phyloP scores from a whole-genome alignment of 352 stramenopile species.

The Phytophthora agathidicida region DNA sequence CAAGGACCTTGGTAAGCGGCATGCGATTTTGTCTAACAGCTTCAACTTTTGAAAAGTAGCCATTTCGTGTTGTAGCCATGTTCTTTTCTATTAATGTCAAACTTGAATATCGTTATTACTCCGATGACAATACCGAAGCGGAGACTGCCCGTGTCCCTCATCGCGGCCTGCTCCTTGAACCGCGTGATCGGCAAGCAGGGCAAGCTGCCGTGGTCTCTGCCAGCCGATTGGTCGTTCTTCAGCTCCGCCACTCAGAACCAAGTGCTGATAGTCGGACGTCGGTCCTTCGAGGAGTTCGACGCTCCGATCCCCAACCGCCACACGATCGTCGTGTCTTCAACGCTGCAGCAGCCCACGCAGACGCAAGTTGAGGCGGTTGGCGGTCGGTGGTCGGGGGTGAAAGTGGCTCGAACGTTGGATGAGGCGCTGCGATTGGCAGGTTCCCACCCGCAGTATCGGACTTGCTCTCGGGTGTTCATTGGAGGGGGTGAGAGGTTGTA shows the following conservation, averaged over 20 bases:
- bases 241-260: constrained; percentile 51
- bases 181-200: constrained; percentile 64
- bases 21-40: no score
- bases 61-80: constrained; percentile 14
- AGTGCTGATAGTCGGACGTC: constrained; percentile 68
- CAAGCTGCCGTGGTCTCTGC: constrained; percentile 62
- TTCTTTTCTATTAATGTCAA: no score
- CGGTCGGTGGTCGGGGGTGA: constrained; percentile 25
- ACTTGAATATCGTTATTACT: constrained; percentile 1
- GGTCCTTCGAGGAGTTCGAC: constrained; percentile 63
- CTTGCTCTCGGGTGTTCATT: constrained; percentile 60
- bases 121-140: background rate
- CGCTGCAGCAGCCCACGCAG: constrained; percentile 6
- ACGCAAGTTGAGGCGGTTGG: constrained; percentile 1
- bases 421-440: constrained; percentile 50
- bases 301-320: constrained; percentile 51
- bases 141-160: constrained; percentile 57
- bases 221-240: constrained; percentile 79
- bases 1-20: no score
- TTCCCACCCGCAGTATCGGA: constrained; percentile 36
- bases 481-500: constrained; percentile 68
- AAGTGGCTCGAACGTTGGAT: constrained; percentile 42
- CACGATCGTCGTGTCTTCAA: constrained; percentile 61
- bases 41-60: no score
- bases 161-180: constrained; percentile 75